Percentiles rank a stretch among this genome's conserved stretches.
phyloP scores from a whole-genome alignment of 163 green algal genomes.

The Scenedesmus sp. region DNA sequence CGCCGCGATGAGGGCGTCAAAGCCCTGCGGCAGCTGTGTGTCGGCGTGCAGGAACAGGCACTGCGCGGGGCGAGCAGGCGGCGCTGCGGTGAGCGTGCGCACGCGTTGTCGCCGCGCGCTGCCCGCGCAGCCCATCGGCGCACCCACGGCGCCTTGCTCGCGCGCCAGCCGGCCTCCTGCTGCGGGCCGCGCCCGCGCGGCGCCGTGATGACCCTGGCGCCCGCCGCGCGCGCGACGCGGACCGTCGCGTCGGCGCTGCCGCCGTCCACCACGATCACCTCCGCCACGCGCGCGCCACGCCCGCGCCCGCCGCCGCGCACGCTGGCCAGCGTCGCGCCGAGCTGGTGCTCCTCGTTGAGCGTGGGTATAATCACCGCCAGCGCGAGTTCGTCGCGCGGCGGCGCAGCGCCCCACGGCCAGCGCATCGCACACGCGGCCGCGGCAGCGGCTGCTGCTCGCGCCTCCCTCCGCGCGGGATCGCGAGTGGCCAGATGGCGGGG shows the following conservation, averaged over 20 bases:
- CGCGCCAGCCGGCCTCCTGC: slow-evolving; percentile 54
- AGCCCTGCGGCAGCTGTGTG: slow-evolving; percentile 48
- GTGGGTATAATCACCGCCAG: too few relatives aligned
- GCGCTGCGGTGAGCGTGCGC: background rate
- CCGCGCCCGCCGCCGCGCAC: background rate
- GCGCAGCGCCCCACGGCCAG: too few relatives aligned
- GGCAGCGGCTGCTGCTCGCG: too few relatives aligned
- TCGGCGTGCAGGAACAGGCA: slow-evolving; percentile 63
- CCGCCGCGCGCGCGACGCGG: slow-evolving; percentile 5
- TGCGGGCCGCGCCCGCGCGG: slow-evolving; percentile 50
- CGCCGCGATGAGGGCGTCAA: slow-evolving; percentile 20
- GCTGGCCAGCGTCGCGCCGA: background rate
- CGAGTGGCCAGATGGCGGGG: too few relatives aligned
- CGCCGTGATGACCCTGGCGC: slow-evolving; percentile 53
- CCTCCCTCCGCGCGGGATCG: too few relatives aligned
- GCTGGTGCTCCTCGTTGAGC: background rate
- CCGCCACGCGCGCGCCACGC: slow-evolving; percentile 15
- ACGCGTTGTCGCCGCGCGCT: background rate
- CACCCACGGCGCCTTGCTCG: slow-evolving; percentile 46
- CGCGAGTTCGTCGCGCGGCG: too few relatives aligned
- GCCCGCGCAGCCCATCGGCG: too few relatives aligned
- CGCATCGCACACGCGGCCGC: too few relatives aligned
- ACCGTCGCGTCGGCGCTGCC: slow-evolving; percentile 59
- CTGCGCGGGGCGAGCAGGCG: slow-evolving; percentile 12
- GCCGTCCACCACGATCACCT: slow-evolving; percentile 65